These are phyloP conservation scores for Suillus luteus DNA, from an alignment of 768 basidiomycete species.

Conservation along the genomic window DNA sequence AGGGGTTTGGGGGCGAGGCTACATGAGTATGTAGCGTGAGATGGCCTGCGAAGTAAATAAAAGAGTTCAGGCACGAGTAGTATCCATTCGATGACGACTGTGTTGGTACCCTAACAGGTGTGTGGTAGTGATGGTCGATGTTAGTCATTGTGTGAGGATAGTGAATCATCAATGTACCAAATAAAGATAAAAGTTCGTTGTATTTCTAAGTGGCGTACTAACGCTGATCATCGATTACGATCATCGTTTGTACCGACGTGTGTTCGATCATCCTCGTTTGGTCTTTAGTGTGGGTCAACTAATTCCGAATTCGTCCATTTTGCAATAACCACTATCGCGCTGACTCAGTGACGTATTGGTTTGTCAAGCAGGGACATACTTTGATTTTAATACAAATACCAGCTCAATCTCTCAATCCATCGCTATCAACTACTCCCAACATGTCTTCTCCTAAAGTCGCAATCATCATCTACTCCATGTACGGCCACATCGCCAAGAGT, in stretches of 20 bases:
- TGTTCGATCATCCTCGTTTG: constrained; percentile 13
- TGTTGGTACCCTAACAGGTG: too few relatives aligned
- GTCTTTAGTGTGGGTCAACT: not conserved
- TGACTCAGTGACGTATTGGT: constrained; percentile 10
- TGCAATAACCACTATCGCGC: constrained; percentile 1
- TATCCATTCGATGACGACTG: constrained; percentile 8
- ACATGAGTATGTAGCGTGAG: constrained; percentile 27
- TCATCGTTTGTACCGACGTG: not conserved
- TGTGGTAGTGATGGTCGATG: too few relatives aligned
- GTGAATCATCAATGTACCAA: constrained; percentile 15
- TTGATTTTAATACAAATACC: constrained; percentile 19
- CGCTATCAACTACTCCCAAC: constrained; percentile 9
- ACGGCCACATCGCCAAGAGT: constrained; percentile 74
- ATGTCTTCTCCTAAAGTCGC: constrained; percentile 61
- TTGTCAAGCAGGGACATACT: not conserved
- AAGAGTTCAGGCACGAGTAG: not conserved
- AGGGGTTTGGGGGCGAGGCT: constrained; percentile 1
- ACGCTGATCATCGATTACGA: not conserved
- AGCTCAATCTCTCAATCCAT: not conserved
- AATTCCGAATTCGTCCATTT: constrained; percentile 8
- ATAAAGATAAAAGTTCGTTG: constrained; percentile 14
- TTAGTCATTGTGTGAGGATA: not conserved
- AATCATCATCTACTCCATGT: constrained; percentile 74
- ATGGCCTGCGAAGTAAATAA: constrained; percentile 19
- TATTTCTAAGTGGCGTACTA: constrained; percentile 11